phyloP scores from a whole-genome alignment of 176 grass and related monocot genomes.

The Hyparrhenia diplandra region DNA sequence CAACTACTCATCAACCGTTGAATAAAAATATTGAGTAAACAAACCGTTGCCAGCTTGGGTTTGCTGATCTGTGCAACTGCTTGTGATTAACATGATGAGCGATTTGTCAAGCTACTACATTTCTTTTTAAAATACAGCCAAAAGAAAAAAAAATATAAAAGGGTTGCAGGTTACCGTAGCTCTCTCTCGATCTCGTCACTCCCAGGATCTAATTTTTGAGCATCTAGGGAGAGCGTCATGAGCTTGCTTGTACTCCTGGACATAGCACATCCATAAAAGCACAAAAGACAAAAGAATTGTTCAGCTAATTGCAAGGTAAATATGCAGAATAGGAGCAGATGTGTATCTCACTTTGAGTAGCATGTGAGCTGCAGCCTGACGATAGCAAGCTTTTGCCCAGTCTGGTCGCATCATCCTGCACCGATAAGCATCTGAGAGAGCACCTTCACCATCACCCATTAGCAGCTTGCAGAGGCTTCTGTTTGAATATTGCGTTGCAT shows the following conservation, averaged over 20 bases:
- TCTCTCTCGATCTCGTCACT: slow-evolving; percentile 14
- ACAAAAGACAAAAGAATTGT: too few species aligned
- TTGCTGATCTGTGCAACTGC: background rate
- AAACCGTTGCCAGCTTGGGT: background rate
- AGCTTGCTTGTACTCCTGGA: slow-evolving; percentile 8
- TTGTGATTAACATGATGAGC: background rate
- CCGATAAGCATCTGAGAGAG: slow-evolving; percentile 26
- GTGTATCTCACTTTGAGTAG: background rate
- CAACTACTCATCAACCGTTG: background rate
- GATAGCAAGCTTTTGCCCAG: slow-evolving; percentile 42
- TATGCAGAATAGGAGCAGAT: background rate
- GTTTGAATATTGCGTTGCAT: slow-evolving; percentile 31
- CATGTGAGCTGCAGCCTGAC: background rate
- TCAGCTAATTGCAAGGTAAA: background rate
- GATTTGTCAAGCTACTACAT: background rate
- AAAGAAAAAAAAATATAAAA: background rate
- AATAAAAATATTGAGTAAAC: background rate
- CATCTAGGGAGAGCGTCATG: background rate
- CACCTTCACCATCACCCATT: slow-evolving; percentile 31
- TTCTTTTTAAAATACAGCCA: background rate
- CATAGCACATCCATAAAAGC: background rate
- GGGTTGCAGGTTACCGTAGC: background rate
- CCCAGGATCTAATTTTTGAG: background rate
- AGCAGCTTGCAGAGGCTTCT: slow-evolving; percentile 36
- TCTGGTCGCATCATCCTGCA: slow-evolving; percentile 27